Evolutionary conservation across 2,329 filamentous ascomycete species (phyloP).

Genomic region (Claviceps purpurea): DNA sequence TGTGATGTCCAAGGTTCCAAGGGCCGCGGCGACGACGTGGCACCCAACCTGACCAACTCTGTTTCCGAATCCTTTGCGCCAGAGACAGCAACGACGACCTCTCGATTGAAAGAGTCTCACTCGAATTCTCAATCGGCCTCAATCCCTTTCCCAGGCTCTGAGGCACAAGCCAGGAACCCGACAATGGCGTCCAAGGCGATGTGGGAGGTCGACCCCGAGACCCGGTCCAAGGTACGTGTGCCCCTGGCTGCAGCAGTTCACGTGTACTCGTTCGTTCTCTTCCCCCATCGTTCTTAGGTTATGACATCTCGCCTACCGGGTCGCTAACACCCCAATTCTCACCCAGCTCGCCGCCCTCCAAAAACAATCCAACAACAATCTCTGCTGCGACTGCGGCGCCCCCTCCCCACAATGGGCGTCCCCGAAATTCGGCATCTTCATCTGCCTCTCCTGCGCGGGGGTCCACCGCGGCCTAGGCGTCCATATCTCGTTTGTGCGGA

Average conservation of each 20-base stretch:
- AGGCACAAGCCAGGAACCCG: constrained; percentile 3
- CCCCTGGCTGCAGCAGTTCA: constrained; percentile 3
- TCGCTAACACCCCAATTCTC: background rate
- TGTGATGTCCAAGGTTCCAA: no score
- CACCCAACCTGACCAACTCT: background rate
- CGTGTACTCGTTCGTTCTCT: background rate
- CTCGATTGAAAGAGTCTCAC: background rate
- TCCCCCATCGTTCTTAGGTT: background rate
- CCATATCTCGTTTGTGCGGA: constrained; percentile 95
- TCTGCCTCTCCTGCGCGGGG: constrained; percentile 91
- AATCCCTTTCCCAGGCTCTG: background rate
- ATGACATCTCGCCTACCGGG: background rate
- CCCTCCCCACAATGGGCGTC: constrained; percentile 96
- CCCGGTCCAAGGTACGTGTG: constrained; percentile 66
- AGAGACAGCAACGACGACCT: background rate
- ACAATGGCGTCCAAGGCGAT: constrained; percentile 60
- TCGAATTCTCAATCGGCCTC: background rate
- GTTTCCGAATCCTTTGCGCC: background rate
- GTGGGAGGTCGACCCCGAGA: constrained; percentile 99
- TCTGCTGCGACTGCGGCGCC: constrained; percentile 89
- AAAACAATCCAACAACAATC: constrained; percentile 76
- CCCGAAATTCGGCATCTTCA: constrained; percentile 97
- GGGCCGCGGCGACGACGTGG: background rate
- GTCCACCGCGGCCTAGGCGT: constrained; percentile 90
- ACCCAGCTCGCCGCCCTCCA: constrained; percentile 75